Percentiles rank a stretch among this genome's conserved stretches.
Conservation (phyloP, 768 basidiomycete genomes). For the Lentinula detonsa region DNA sequence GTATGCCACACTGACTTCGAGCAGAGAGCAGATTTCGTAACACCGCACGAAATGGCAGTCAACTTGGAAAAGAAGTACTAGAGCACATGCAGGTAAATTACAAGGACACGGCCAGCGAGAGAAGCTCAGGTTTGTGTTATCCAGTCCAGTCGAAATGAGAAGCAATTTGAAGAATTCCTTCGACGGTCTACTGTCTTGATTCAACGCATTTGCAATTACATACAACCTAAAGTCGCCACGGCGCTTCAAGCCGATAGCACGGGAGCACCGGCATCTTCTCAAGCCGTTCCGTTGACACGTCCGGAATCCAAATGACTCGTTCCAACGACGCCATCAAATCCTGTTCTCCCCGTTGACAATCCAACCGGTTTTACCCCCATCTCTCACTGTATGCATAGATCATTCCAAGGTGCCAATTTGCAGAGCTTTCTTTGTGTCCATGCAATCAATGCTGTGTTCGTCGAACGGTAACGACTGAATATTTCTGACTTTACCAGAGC, state of each 20-base stretch:
- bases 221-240: neutral
- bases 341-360: neutral
- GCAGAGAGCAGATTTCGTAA: neutral
- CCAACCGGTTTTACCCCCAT: neutral
- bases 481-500: neutral
- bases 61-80: neutral
- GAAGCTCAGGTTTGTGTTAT: neutral
- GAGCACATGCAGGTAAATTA: neutral
- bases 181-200: neutral
- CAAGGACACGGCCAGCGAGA: neutral
- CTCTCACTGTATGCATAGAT: neutral
- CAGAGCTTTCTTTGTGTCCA: neutral
- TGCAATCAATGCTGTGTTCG: neutral
- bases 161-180: neutral
- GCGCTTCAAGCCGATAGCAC: neutral
- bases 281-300: neutral
- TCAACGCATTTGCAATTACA: neutral
- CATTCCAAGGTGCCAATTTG: neutral
- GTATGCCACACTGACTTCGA: neutral
- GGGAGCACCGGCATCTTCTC: neutral
- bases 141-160: neutral
- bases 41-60: neutral
- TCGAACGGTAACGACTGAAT: neutral
- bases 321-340: neutral
- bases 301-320: neutral